A percentile compares a stretch with the other conserved stretches of the same genome.
Evolutionary conservation across 2,329 filamentous ascomycete genomes (phyloP).

Genomic region (Gyromitra esculenta): DNA sequence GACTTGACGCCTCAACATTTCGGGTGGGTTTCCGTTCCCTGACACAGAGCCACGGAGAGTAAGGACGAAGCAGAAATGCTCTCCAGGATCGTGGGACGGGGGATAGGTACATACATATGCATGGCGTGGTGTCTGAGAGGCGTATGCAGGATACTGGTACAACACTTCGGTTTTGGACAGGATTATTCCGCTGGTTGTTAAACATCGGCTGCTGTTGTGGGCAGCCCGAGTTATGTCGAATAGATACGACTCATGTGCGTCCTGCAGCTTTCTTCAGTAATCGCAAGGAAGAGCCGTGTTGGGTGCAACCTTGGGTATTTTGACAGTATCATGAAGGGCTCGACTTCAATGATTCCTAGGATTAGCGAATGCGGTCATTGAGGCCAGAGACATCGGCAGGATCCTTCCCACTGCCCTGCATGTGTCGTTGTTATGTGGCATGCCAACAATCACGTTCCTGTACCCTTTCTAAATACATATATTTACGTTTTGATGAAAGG

Average conservation of each 20-base stretch:
- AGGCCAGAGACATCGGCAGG: constrained; percentile 34
- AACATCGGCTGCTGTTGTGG: constrained; percentile 34
- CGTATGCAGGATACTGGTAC: constrained; percentile 32
- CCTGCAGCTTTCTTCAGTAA: constrained; percentile 24
- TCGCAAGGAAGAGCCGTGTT: constrained; percentile 45
- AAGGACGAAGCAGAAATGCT: constrained; percentile 34
- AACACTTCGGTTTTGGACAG: constrained; percentile 27
- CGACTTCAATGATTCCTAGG: constrained; percentile 30
- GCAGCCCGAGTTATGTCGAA: constrained; percentile 15
- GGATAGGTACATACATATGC: constrained; percentile 41
- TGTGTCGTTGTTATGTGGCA: constrained; percentile 41
- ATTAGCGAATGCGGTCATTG: constrained; percentile 20
- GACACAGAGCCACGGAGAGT: constrained; percentile 22
- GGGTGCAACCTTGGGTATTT: constrained; percentile 11
- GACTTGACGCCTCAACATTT: constrained; percentile 43
- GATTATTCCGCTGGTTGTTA: constrained; percentile 36
- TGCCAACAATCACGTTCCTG: constrained; percentile 30
- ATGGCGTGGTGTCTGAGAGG: constrained; percentile 42
- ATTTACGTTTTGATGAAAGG: constrained; percentile 28
- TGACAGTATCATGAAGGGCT: constrained; percentile 34
- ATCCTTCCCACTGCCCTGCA: constrained; percentile 45
- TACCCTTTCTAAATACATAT: constrained; percentile 15
- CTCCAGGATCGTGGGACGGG: constrained; percentile 45
- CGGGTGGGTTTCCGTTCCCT: constrained; percentile 48
- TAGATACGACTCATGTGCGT: constrained; percentile 20